These are phyloP conservation scores for Vitis amurensis DNA, from an alignment of 164 flowering plant genomes.

Conservation along the genomic window DNA sequence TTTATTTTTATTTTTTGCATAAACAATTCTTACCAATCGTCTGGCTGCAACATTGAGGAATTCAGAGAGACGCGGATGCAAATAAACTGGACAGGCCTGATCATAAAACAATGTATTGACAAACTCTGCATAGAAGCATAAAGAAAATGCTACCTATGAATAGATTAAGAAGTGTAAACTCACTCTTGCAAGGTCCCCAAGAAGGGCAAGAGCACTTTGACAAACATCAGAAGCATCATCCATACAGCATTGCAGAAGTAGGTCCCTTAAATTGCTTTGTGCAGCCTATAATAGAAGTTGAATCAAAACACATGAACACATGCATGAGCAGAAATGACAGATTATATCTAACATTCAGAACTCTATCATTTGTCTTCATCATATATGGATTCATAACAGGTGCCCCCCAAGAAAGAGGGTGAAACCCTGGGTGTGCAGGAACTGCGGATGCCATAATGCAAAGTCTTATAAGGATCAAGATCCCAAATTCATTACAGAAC, in stretches of 20 bases:
- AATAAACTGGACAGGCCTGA: conserved; percentile 83
- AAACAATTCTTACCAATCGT: conserved; percentile 58
- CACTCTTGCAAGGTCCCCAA: conserved; percentile 97
- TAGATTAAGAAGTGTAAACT: conserved; percentile 26
- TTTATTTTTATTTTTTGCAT: not conserved
- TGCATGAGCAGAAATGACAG: too few species aligned
- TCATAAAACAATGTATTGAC: not conserved
- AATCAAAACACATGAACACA: not conserved
- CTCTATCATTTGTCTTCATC: too few species aligned
- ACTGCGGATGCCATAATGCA: too few species aligned
- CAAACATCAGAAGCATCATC: conserved; percentile 88
- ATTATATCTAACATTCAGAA: too few species aligned
- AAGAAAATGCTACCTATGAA: not conserved
- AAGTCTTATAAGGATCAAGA: too few species aligned
- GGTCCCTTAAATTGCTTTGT: conserved; percentile 74
- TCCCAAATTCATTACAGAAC: too few species aligned
- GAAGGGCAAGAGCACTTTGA: conserved; percentile 96
- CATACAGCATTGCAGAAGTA: conserved; percentile 91
- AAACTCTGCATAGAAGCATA: not conserved
- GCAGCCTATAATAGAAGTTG: conserved; percentile 56
- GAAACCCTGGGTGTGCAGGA: too few species aligned
- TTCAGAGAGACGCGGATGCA: conserved; percentile 81
- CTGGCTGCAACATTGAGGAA: conserved; percentile 80
- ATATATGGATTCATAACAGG: too few species aligned
- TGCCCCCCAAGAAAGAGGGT: too few species aligned